Percentiles rank a stretch among this genome's conserved stretches.
These are phyloP conservation scores for Fusarium nanum DNA, from an alignment of 2,329 filamentous ascomycete species.

Conservation along the genomic window DNA sequence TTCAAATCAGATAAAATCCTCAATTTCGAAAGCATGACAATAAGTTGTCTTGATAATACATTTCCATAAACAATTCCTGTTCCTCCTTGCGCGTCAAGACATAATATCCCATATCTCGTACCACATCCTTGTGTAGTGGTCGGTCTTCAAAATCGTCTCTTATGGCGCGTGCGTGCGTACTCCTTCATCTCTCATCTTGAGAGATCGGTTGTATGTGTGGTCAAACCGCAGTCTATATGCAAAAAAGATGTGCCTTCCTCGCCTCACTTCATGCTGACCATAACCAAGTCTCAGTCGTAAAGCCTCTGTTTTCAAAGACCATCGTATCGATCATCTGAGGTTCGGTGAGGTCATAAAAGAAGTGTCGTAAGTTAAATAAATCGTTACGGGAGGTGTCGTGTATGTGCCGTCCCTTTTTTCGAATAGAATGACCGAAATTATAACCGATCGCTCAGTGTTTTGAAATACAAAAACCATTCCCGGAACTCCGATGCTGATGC, in stretches of 20 bases:
- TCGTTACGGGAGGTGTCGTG: constrained; percentile 18
- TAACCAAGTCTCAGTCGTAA: constrained; percentile 1
- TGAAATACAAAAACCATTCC: constrained; percentile 42
- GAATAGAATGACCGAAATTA: constrained; percentile 42
- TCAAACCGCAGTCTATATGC: constrained; percentile 45
- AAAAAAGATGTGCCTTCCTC: constrained; percentile 36
- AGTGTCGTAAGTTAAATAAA: constrained; percentile 11
- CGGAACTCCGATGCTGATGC: constrained; percentile 53
- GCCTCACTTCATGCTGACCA: constrained; percentile 22
- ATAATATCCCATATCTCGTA: constrained; percentile 38
- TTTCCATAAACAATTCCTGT: constrained; percentile 39
- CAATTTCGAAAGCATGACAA: constrained; percentile 37
- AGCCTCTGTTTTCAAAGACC: constrained; percentile 34
- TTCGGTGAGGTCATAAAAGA: background rate
- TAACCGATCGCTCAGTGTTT: constrained; percentile 36
- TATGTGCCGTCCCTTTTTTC: constrained; percentile 31
- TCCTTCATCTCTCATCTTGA: constrained; percentile 25
- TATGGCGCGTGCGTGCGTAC: constrained; percentile 34
- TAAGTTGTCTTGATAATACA: constrained; percentile 44
- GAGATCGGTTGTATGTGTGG: constrained; percentile 37
- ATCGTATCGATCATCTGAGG: constrained; percentile 22
- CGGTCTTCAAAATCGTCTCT: constrained; percentile 37
- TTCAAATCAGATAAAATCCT: constrained; percentile 29
- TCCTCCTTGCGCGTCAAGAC: constrained; percentile 33
- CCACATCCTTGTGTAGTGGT: constrained; percentile 35